A percentile compares a stretch with the other conserved stretches of the same genome.
Conservation (phyloP, 2,329 filamentous ascomycete species). For the Fusarium siculi region DNA sequence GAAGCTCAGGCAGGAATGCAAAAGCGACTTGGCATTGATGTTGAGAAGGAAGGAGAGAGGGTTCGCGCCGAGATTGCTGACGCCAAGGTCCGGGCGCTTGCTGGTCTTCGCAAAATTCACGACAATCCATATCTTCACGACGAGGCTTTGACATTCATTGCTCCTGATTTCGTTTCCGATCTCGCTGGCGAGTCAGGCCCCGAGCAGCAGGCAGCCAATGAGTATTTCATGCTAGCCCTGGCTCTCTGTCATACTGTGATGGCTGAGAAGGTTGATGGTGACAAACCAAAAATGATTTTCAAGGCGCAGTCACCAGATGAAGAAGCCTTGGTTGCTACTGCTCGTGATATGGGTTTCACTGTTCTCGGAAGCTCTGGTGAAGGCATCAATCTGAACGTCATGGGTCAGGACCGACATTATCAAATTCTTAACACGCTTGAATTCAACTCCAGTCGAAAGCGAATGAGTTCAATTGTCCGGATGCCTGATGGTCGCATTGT, state of each 20-base stretch:
- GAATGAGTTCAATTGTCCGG: conserved; percentile 96
- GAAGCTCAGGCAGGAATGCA: conserved; percentile 98
- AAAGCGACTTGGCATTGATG: conserved; percentile 86
- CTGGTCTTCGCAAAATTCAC: conserved; percentile 78
- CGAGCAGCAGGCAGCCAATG: conserved; percentile 80
- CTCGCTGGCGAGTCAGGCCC: conserved; percentile 79
- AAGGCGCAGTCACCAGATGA: conserved; percentile 98
- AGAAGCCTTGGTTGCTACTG: conserved; percentile 91
- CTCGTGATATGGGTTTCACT: conserved; percentile 94
- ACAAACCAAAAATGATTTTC: conserved; percentile 90
- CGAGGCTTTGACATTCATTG: conserved; percentile 90
- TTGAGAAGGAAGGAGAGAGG: conserved; percentile 80
- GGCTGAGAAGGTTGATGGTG: conserved; percentile 87
- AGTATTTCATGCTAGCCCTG: conserved; percentile 93
- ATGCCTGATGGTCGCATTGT: conserved; percentile 93
- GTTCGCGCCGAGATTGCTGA: conserved; percentile 81
- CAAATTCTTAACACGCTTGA: conserved; percentile 93
- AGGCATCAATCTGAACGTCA: conserved; percentile 84
- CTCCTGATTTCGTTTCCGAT: conserved; percentile 88
- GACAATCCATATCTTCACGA: conserved; percentile 92
- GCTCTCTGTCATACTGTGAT: conserved; percentile 98
- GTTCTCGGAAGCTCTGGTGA: conserved; percentile 84
- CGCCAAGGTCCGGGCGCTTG: conserved; percentile 78
- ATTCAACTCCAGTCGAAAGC: conserved; percentile 95
- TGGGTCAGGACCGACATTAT: conserved; percentile 87